phyloP scores from a whole-genome alignment of 2,329 filamentous ascomycete genomes.

The Chaetomium sp. region DNA sequence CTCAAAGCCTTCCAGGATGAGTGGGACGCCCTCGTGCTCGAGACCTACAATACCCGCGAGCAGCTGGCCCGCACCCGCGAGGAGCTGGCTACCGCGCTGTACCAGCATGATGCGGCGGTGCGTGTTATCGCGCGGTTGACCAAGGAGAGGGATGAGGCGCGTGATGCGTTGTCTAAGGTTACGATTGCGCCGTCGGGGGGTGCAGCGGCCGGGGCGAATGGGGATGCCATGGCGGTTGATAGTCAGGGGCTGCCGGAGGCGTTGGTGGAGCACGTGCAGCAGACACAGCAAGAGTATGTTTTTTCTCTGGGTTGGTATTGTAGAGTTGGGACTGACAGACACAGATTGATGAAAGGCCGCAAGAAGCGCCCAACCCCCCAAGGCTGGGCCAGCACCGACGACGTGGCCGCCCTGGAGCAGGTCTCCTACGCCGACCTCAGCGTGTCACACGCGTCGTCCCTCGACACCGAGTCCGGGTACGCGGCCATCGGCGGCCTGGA shows the following conservation, averaged over 20 bases:
- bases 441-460: constrained; percentile 43
- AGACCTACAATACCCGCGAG: constrained; percentile 85
- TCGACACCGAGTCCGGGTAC: constrained; percentile 51
- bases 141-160: constrained; percentile 87
- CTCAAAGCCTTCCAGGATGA: constrained; percentile 95
- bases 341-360: constrained; percentile 76
- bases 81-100: constrained; percentile 87
- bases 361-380: constrained; percentile 83
- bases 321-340: constrained; percentile 9
- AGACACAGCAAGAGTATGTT: constrained; percentile 70
- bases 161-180: constrained; percentile 80
- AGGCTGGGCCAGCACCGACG: constrained; percentile 74
- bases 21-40: constrained; percentile 90
- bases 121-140: constrained; percentile 86
- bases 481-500: constrained; percentile 70
- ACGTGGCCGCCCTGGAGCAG: constrained; percentile 49
- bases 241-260: constrained; percentile 66
- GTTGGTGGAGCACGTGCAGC: constrained; percentile 67
- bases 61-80: constrained; percentile 85
- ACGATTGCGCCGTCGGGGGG: constrained; percentile 59
- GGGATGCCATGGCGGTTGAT: constrained; percentile 92
- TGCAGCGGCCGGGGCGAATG: constrained; percentile 40
- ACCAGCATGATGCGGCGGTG: constrained; percentile 96
- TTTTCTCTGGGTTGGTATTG: no score
- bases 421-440: constrained; percentile 40